A percentile compares a stretch with the other conserved stretches of the same genome.
Evolutionary conservation across 768 basidiomycete species (phyloP).

Genomic region (Lactarius pseudohatsudake): DNA sequence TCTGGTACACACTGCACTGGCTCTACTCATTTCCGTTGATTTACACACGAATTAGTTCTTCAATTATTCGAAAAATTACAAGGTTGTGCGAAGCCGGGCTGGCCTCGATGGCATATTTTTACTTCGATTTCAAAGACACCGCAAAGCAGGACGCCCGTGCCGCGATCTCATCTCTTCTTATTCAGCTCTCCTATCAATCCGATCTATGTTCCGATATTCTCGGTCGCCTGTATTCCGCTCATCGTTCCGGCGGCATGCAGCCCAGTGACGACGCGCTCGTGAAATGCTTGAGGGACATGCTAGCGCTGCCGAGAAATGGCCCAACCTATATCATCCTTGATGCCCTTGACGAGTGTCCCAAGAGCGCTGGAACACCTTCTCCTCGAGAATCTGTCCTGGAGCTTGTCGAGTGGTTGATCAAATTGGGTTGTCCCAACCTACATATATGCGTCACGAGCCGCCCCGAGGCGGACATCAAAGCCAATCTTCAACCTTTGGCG

Average conservation of each 20-base stretch:
- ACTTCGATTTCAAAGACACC: too few species aligned
- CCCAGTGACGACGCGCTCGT: neutral
- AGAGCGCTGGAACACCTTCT: neutral
- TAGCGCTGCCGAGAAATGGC: neutral
- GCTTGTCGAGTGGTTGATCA: neutral
- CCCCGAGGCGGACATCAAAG: neutral
- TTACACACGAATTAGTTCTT: neutral
- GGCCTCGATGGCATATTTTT: too few species aligned
- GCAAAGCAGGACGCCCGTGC: too few species aligned
- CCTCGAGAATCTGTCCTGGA: conserved; percentile 1
- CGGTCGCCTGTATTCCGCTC: neutral
- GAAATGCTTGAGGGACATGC: neutral
- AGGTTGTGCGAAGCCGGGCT: neutral
- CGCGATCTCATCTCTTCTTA: neutral
- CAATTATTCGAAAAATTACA: neutral
- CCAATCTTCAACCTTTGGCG: neutral
- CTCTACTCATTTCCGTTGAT: neutral
- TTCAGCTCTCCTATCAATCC: neutral
- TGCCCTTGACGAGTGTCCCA: neutral
- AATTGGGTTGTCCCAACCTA: neutral
- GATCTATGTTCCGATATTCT: neutral
- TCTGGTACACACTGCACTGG: neutral
- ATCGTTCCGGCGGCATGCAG: neutral
- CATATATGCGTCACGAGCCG: neutral
- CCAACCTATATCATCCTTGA: neutral